These are phyloP conservation scores for Kuraishia piskuri DNA, from an alignment of 805 yeast genomes.

Conservation along the genomic window DNA sequence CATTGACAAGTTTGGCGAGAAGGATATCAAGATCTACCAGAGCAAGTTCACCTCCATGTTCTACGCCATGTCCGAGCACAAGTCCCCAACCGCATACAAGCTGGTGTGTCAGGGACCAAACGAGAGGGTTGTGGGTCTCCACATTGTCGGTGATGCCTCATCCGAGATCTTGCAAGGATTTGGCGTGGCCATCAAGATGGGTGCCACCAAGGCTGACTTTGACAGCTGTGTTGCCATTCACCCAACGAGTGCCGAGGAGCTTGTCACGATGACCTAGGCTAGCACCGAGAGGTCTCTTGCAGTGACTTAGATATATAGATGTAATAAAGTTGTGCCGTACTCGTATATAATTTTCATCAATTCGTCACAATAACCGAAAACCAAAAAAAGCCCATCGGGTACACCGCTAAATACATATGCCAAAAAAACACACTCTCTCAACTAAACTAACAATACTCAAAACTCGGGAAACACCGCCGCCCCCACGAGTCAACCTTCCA, in stretches of 20 bases:
- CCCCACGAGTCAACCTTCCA: slow-evolving; percentile 66
- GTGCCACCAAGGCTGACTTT: slow-evolving; percentile 94
- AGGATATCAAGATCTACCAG: slow-evolving; percentile 71
- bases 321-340: not conserved
- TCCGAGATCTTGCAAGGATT: slow-evolving; percentile 96
- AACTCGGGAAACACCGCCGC: slow-evolving; percentile 53
- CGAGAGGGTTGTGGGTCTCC: slow-evolving; percentile 94
- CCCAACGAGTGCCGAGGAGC: slow-evolving; percentile 97
- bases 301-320: not conserved
- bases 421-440: not conserved
- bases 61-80: slow-evolving; percentile 76
- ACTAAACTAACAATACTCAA: slow-evolving; percentile 28
- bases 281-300: not conserved
- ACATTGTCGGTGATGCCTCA: slow-evolving; percentile 83
- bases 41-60: slow-evolving; percentile 88
- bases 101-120: slow-evolving; percentile 66
- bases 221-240: slow-evolving; percentile 97
- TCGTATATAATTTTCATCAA: not conserved
- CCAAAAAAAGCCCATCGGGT: too few relatives aligned
- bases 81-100: slow-evolving; percentile 84
- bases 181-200: slow-evolving; percentile 98
- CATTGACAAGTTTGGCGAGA: slow-evolving; percentile 66
- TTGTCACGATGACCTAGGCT: slow-evolving; percentile 60
- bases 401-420: too few relatives aligned
- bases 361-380: not conserved